Base-by-base conservation (phyloP, 2,329 filamentous ascomycete species). In the Cercospora nicotianae region DNA sequence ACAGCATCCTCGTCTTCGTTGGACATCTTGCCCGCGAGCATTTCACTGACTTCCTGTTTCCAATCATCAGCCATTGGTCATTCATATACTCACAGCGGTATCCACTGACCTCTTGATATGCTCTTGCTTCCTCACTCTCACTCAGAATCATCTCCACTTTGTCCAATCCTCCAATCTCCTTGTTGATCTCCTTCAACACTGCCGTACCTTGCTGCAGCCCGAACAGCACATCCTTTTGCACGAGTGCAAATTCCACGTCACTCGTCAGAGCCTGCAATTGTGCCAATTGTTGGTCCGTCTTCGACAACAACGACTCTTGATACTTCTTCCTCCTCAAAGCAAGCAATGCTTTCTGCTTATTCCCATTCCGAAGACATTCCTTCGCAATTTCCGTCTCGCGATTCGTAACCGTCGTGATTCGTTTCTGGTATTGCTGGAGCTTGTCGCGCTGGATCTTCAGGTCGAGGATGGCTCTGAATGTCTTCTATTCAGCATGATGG, bases 361-460 rank as follows among this genome's bases (percentile, higher is more conserved):
- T 91, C 75, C 91, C 90, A 69, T 87, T 86, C 18, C 89, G 88
- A 20, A 98, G 86, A 82, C 96, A 94, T 82, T 92, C 87, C 73
- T 88, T 89, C 23, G 95, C 94, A 67, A 97, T 91, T 57, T 89
- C 90, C 60, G 91, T 97, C 82, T 99, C 94, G 72, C 91, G 91
- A 77, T 90, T 87, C 6, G 94, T 97, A 42, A 99, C 88, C 62
- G 92, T 85, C 39, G 89, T 90, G 77, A 99, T 95, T 76, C 92
- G 91, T 76, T 91, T 91, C 81, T 97, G 94, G 83, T 98, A 98
- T 80, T 96, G 93, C 77, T 96, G 94, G 3, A 99, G 90, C 80
- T 93, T 96, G 85, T 99, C 95, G 80, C 95, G 94, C 83, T 98
- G 94, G 81, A 89, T 93, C 84, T 98, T 98, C 83, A 98, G 91